Conservation (phyloP, 2,329 filamentous ascomycete genomes). For the Fusarium denticulatum region DNA sequence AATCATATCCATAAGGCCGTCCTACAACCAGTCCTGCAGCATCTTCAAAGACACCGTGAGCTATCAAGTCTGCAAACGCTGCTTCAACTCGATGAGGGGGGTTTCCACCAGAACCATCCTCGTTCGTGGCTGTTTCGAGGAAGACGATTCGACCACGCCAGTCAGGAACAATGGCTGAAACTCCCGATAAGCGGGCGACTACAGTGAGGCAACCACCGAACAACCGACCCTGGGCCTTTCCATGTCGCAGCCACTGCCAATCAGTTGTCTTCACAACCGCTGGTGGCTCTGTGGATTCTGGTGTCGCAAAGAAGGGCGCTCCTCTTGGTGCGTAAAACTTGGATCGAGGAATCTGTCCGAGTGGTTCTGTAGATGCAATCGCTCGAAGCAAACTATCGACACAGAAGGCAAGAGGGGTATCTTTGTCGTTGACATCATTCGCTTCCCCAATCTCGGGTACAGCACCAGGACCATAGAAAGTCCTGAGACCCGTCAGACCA, state of each 20-base stretch:
- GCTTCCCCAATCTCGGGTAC: slow-evolving; percentile 52
- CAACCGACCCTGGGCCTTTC: slow-evolving; percentile 53
- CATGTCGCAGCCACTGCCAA: slow-evolving; percentile 52
- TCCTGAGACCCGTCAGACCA: slow-evolving; percentile 51
- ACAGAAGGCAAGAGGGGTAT: slow-evolving; percentile 45
- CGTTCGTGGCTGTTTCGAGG: slow-evolving; percentile 52
- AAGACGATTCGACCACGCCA: slow-evolving; percentile 54
- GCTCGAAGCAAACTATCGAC: slow-evolving; percentile 47
- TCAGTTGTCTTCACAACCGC: slow-evolving; percentile 43
- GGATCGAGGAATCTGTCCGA: slow-evolving; percentile 48
- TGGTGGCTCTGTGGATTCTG: slow-evolving; percentile 40
- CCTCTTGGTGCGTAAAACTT: slow-evolving; percentile 43
- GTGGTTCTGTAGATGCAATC: slow-evolving; percentile 39
- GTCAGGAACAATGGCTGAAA: slow-evolving; percentile 48
- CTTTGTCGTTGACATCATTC: slow-evolving; percentile 33
- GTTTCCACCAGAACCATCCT: slow-evolving; percentile 37
- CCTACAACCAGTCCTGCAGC: slow-evolving; percentile 55
- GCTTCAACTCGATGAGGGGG: slow-evolving; percentile 45
- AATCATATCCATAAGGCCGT: slow-evolving; percentile 53
- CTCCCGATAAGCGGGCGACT: slow-evolving; percentile 50
- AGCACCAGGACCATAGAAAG: slow-evolving; percentile 55
- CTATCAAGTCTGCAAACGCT: slow-evolving; percentile 53
- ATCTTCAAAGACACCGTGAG: slow-evolving; percentile 54
- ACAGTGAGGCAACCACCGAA: slow-evolving; percentile 56
- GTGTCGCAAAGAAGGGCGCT: slow-evolving; percentile 32